These are phyloP conservation scores for Mollisia scopiformis DNA, from an alignment of 2,329 filamentous ascomycete species.

Conservation along the genomic window DNA sequence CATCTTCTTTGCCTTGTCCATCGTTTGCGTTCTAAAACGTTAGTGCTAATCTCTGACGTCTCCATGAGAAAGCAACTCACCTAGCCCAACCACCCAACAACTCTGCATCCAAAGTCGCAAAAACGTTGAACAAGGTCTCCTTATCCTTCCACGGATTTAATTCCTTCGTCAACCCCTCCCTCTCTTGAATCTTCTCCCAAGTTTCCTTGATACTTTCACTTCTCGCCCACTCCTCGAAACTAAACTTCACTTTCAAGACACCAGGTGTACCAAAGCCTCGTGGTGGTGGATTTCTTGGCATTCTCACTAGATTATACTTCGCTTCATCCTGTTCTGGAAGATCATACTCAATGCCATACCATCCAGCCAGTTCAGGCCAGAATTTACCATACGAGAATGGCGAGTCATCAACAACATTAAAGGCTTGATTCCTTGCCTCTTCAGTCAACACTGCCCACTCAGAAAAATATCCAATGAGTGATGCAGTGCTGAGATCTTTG, in stretches of 20 bases:
- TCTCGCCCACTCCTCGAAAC: conserved; percentile 17
- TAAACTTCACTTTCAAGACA: conserved; percentile 7
- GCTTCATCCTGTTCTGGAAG: conserved; percentile 17
- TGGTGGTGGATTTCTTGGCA: conserved; percentile 12
- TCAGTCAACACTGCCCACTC: conserved; percentile 23
- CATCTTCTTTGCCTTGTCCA: conserved; percentile 24
- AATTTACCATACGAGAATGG: conserved; percentile 42
- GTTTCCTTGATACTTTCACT: conserved; percentile 7
- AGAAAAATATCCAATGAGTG: conserved; percentile 13
- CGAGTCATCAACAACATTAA: conserved; percentile 46
- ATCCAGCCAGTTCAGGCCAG: conserved; percentile 43
- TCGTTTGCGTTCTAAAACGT: conserved; percentile 11
- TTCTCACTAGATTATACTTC: conserved; percentile 13
- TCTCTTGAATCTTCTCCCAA: conserved; percentile 18
- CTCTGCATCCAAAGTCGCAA: conserved; percentile 20
- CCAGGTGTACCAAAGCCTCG: conserved; percentile 17
- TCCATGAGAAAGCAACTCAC: background rate
- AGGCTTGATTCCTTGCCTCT: conserved; percentile 39
- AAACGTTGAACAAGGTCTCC: conserved; percentile 10
- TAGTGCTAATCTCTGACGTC: background rate
- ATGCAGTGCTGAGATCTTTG: conserved; percentile 13
- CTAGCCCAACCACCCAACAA: conserved; percentile 14
- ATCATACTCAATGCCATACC: conserved; percentile 27
- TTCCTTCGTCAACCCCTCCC: conserved; percentile 10
- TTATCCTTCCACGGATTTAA: conserved; percentile 12